Conservation (phyloP, 1,284 basidiomycete species). For the Ganoderma sp. region DNA sequence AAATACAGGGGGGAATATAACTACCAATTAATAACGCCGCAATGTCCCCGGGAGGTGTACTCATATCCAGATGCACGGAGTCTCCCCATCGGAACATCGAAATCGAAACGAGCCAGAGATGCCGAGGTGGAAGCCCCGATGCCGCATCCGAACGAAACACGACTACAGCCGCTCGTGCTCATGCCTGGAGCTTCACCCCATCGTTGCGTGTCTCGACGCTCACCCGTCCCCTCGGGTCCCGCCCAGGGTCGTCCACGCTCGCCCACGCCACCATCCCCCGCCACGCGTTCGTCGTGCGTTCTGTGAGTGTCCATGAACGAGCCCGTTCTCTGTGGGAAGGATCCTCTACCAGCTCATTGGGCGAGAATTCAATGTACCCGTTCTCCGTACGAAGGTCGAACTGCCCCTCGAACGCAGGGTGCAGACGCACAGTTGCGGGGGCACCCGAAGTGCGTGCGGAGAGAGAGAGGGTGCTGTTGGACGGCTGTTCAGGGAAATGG, state of each 20-base stretch:
- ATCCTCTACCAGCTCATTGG: conserved; percentile 20
- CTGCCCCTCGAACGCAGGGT: conserved; percentile 50
- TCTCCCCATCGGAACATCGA: no score
- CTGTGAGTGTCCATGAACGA: conserved; percentile 13
- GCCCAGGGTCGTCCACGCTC: neutral
- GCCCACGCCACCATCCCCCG: conserved; percentile 28
- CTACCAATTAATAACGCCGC: no score
- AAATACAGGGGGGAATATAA: no score
- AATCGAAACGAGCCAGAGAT: no score
- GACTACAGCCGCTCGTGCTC: neutral
- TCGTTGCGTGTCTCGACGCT: neutral
- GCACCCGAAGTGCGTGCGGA: conserved; percentile 42
- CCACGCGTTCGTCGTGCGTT: neutral
- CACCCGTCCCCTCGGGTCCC: neutral
- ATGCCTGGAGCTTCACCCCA: neutral
- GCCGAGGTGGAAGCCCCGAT: no score
- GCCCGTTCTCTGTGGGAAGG: conserved; percentile 23
- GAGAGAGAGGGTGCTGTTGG: conserved; percentile 45
- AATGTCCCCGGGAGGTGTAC: no score
- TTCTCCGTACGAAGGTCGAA: conserved; percentile 37
- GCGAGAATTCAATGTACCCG: conserved; percentile 8
- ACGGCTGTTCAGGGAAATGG: conserved; percentile 43
- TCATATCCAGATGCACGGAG: no score
- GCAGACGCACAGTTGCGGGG: conserved; percentile 42
- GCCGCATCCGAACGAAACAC: no score